Conservation (phyloP, 169 alveolate species). For the Plasmodium ovale region DNA sequence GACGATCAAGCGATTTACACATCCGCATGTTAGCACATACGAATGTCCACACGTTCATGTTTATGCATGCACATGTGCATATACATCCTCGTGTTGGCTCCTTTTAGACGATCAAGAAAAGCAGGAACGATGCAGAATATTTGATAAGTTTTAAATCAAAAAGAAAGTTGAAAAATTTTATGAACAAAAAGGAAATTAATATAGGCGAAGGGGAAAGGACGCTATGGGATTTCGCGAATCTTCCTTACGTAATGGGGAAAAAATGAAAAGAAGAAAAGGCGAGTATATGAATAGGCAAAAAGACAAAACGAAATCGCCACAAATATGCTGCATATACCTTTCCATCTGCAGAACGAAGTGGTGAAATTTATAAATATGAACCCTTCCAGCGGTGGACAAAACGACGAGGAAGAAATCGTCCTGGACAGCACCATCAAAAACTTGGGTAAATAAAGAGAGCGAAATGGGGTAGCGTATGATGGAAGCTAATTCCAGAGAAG, state of each 20-base stretch:
- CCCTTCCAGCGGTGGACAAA: neutral
- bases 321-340: neutral
- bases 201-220: neutral
- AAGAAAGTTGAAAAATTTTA: slow-evolving; percentile 43
- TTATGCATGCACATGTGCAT: neutral
- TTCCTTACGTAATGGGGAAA: slow-evolving; percentile 34
- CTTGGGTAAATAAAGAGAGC: slow-evolving; percentile 7
- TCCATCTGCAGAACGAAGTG: slow-evolving; percentile 3
- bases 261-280: neutral
- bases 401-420: slow-evolving; percentile 29
- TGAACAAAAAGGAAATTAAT: slow-evolving; percentile 52
- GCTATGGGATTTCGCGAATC: slow-evolving; percentile 43
- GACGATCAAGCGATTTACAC: neutral
- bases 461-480: too few species aligned
- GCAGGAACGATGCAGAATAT: slow-evolving; percentile 28
- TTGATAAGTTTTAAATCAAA: slow-evolving; percentile 61
- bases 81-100: neutral
- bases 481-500: too few species aligned
- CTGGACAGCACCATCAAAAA: slow-evolving; percentile 30
- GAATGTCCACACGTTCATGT: neutral
- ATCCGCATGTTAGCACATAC: neutral
- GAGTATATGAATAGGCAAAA: too few species aligned
- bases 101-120: slow-evolving; percentile 37
- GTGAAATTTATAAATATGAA: slow-evolving; percentile 43
- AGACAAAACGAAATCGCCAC: too few species aligned